Base-by-base conservation (phyloP, 1,284 basidiomycete species). In the Leccinum subspadiceum region DNA sequence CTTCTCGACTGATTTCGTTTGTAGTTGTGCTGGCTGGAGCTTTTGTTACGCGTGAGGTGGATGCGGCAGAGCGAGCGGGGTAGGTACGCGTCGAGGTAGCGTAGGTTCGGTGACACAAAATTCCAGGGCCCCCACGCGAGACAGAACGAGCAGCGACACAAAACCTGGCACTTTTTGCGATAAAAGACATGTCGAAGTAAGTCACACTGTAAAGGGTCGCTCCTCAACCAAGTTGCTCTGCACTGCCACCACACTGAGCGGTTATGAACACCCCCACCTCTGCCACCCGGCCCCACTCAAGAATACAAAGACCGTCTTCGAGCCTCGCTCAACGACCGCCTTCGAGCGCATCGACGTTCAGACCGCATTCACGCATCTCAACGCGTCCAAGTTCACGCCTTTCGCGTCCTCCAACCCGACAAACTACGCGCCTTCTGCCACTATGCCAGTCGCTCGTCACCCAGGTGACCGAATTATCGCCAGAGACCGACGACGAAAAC, bases 401-500 rank as follows among this genome's bases (percentile, higher is more conserved):
- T 3, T 72, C 72, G 20, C 68, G 73, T 37, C 81, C 84, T 56
- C 74, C 81, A 5, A 76, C 78, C 6, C 71, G 76, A 56, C 78
- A 81, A 54, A 60, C 81, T 9, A 78, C 81, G 4, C 81, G 82
- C 29, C 71, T 90, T 7, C 64, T 83, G 1, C 82, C 85, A 1
- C 68, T 82, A 37, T 82, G 79, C 57, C 83, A 87, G 60, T 68
- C 76, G 0, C 75, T 91, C 22, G 83, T 90, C 20, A 77, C 79
- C 0, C 82, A 86, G 53, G 65, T 88, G 6, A 81, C 76, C 4
- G 75, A 73, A 7, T 59, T 81, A 6, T 71, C 69, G 0, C 54
- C 57, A 4, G 70, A 73, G 5, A 55, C 49, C 2, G 79, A 82
- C 48, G 79, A 80, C 12, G 79, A 81, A 41, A 76, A 77, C 20